phyloP scores from a whole-genome alignment of 805 yeast species.

The Wickerhamiella parazyma region DNA sequence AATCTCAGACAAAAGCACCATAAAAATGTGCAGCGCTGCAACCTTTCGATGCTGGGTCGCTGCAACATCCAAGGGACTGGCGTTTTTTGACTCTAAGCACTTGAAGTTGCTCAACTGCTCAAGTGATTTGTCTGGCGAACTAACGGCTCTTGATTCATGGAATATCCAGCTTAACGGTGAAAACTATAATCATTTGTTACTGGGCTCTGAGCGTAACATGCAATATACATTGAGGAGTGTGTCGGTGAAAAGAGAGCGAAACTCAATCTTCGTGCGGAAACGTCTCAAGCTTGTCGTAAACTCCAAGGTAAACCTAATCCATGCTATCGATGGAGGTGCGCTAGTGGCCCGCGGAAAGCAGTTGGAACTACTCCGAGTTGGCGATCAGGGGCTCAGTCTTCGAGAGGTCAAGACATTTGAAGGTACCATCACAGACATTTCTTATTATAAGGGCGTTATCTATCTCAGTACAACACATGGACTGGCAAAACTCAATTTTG shows the following conservation, averaged over 20 bases:
- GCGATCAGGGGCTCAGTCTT: not conserved
- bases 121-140: not conserved
- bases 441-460: not conserved
- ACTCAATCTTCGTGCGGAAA: not conserved
- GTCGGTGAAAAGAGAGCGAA: conserved; percentile 4
- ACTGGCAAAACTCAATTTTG: not conserved
- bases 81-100: conserved; percentile 5
- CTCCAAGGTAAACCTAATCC: not conserved
- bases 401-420: not conserved
- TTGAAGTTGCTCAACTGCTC: not conserved
- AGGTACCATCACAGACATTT: not conserved
- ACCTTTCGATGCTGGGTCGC: conserved; percentile 1
- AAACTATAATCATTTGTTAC: not conserved
- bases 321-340: not conserved
- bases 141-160: conserved; percentile 1
- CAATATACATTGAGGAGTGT: not conserved
- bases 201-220: not conserved
- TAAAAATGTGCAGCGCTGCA: not conserved
- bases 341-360: not conserved
- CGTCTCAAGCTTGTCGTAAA: not conserved
- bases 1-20: not conserved
- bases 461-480: conserved; percentile 4
- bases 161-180: not conserved
- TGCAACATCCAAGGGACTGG: not conserved
- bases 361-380: not conserved